These are phyloP conservation scores for Rhynchospora breviuscula DNA, from an alignment of 176 grass and related monocot species.

Conservation along the genomic window DNA sequence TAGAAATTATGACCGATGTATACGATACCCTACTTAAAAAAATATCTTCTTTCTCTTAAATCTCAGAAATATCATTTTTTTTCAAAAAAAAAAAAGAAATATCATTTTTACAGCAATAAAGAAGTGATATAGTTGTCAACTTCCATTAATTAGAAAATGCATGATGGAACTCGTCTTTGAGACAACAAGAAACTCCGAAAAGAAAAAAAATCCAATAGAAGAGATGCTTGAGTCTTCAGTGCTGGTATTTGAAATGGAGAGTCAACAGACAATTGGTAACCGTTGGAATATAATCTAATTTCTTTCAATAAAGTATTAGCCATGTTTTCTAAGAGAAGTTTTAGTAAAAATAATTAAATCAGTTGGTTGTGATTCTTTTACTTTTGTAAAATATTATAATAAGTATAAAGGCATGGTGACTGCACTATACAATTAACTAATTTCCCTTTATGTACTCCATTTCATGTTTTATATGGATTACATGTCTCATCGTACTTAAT, in stretches of 20 bases:
- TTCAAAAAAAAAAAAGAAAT: no score
- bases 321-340: no score
- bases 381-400: neutral
- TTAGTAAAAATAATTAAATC: neutral
- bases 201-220: neutral
- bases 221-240: no score
- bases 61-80: no score
- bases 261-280: no score
- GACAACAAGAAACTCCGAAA: neutral
- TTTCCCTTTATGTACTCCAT: neutral
- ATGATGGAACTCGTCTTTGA: neutral
- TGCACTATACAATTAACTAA: neutral
- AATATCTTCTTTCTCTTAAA: no score
- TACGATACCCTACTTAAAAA: neutral
- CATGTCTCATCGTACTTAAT: neutral
- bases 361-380: neutral
- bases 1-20: neutral
- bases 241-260: no score
- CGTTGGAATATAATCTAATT: no score
- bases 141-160: neutral
- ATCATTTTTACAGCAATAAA: neutral
- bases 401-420: neutral
- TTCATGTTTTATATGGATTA: neutral
- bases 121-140: neutral
- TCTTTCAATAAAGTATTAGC: no score